Percentiles rank a stretch among this genome's conserved stretches.
phyloP scores from a whole-genome alignment of 192 early-diverging fungal genomes.

The Anaeromyces robustus region DNA sequence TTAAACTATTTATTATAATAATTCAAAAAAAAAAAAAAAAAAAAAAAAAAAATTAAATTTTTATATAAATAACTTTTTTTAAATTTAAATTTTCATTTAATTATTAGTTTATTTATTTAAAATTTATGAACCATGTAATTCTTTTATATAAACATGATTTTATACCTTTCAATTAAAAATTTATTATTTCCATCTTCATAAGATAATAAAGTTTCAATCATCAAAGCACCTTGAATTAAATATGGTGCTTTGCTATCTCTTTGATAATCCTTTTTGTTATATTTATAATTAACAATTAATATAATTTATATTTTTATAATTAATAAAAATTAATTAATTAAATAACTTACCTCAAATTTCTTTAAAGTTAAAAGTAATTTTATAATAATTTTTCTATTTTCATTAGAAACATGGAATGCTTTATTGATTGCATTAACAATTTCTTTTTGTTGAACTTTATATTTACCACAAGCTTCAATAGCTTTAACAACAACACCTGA shows the following conservation, averaged over 20 bases:
- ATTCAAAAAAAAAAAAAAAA: no score
- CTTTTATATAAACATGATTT: no score
- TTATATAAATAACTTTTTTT: no score
- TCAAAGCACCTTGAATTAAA: background rate
- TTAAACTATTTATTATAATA: background rate
- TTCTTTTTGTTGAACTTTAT: slow-evolving; percentile 9
- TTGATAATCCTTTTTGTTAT: background rate
- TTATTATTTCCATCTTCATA: background rate
- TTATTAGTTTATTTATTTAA: no score
- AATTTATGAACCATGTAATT: no score
- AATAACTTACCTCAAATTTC: background rate
- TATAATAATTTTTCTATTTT: background rate
- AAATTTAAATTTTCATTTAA: no score
- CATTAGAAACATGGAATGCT: background rate
- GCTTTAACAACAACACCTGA: slow-evolving; percentile 57
- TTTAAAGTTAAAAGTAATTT: background rate
- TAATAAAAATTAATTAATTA: no score
- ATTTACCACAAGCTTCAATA: slow-evolving; percentile 42
- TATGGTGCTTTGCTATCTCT: background rate
- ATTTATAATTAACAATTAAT: no score
- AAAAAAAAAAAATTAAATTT: no score
- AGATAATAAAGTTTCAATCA: background rate
- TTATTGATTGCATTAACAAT: background rate
- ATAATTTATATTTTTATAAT: no score
- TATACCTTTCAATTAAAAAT: background rate